Conservation (phyloP, 2,329 filamentous ascomycete genomes). For the Fusarium redolens region DNA sequence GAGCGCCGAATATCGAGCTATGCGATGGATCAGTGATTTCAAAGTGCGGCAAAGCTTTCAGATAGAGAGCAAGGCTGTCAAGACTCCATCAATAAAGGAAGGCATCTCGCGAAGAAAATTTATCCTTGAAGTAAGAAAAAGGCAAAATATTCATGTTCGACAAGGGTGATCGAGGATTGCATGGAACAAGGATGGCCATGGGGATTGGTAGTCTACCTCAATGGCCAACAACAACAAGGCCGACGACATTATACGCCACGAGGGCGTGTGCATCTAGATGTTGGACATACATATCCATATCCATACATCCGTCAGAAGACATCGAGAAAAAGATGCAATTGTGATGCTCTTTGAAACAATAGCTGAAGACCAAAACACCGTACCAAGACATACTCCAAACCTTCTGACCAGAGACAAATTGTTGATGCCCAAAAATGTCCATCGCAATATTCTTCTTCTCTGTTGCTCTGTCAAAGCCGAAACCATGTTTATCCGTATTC, state of each 20-base stretch:
- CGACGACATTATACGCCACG: constrained; percentile 35
- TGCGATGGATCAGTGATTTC: constrained; percentile 18
- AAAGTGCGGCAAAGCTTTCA: constrained; percentile 3
- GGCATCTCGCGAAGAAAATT: constrained; percentile 21
- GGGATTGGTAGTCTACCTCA: constrained; percentile 34
- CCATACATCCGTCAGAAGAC: not conserved
- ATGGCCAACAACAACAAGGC: constrained; percentile 34
- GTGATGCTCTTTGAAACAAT: constrained; percentile 11
- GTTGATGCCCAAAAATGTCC: constrained; percentile 25
- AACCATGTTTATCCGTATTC: constrained; percentile 23
- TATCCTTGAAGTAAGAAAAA: constrained; percentile 9
- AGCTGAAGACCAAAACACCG: constrained; percentile 8
- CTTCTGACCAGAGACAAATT: constrained; percentile 8
- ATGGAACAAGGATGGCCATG: constrained; percentile 42
- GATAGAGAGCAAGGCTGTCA: constrained; percentile 11
- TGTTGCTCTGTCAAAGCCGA: constrained; percentile 14
- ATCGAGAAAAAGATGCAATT: constrained; percentile 2
- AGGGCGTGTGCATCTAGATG: constrained; percentile 35
- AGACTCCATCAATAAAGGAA: constrained; percentile 12
- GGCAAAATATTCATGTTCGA: constrained; percentile 30
- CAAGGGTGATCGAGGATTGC: constrained; percentile 35
- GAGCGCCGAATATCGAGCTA: constrained; percentile 9
- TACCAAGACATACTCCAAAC: not conserved
- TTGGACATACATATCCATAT: constrained; percentile 26
- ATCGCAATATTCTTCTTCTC: constrained; percentile 7